Evolutionary conservation across 352 stramenopile species (phyloP), one percentile per base, ranked within the genome.

Genomic region (Phytophthora hybrid): DNA sequence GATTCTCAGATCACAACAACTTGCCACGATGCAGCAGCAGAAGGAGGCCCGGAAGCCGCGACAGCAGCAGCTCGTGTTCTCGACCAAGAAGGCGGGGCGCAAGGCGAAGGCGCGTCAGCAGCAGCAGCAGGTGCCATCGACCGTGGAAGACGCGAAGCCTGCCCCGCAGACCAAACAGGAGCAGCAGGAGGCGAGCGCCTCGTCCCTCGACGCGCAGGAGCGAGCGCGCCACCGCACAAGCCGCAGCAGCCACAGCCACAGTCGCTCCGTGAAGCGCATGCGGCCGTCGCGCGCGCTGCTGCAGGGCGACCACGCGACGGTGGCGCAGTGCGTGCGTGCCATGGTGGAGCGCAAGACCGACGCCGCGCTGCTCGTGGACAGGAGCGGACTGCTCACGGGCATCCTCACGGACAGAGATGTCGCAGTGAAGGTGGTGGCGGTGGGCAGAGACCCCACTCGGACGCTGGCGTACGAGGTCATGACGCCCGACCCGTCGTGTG

Each of bases 351-450:
- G 97, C 55, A 88, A 98, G 60, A 92, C 90, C 13, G 94, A 98
- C 63, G 97, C 96, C n/a, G 92, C 96, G 23, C 83, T 99, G 29
- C 84, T 99, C 29, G 87, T 98, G 29, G 87, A 97, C 68, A 77
- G 81, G 19, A 90, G 89, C 46, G 97, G 97, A 9, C 78, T 90
- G 21, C 81, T 99, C 37, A 96, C 93, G 19, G 97, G 97, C 46
- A 99, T 99, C 70, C 79, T 99, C 5, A 99, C 97, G 31, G 97
- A 99, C 62, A 94, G 94, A 74, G 97, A 99, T 70, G 94, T 99
- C 62, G 97, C 95, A 4, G 81, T 97, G 34, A 93, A 98, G 64
- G 87, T 99, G 11, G 94, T 99, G 29, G 94, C 95, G 0, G 90
- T 97, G 39, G 83, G 93, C 26, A 86, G 97, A 47, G 84, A 97